Base-by-base conservation (phyloP, 1,139 yeast species). In the Candida frijolesensis region DNA sequence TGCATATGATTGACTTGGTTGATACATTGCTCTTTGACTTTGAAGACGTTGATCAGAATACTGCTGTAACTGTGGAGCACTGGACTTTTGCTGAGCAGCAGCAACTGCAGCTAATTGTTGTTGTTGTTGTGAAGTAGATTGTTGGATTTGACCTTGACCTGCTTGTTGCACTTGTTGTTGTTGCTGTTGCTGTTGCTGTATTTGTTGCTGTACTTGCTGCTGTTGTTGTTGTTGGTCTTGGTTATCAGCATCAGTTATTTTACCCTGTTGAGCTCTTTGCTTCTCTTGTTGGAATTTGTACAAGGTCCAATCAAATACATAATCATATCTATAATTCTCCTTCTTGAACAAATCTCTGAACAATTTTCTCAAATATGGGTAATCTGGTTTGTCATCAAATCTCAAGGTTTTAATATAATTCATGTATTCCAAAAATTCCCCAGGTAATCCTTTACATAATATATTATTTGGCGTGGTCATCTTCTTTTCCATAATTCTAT, bases 351-450 rank as follows among this genome's bases (percentile, higher is more conserved):
- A 78, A 66, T 92, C 97, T 64, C 97, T 84, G 71, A 94, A 87
- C 54, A 94, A 78, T 67, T 90, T 87, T 64, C 98, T 87, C 69
- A 94, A 80, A 67, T 87, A 92, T 47, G 87, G 82, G 68, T 94
- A 94, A 71, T 94, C 98, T 7, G 99, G 99, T 67, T 91, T 90
- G 68, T 94, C 98, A 65, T 94, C 98, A 66, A 94, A 94, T 59
- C 97, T 82, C 64, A 94, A 81, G 46, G 95, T 87, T 61, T 95
- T 89, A 53, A 96, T 87, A 69, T 94, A 94, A 62, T 86, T 84
- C 79, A 94, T 80, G 68, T 91, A 92, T 62, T 89, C 89, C 61
- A 89, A 84, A 67, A 94, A 92, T 70, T 94, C 98, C 50, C 81
- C 78, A 29, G 99, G 99, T 60, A 94, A 81, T 4, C 98, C 98